Evolutionary conservation across 139 green algal genomes (phyloP), one percentile per base, ranked within the genome.

Genomic region (Trebouxia sp.): DNA sequence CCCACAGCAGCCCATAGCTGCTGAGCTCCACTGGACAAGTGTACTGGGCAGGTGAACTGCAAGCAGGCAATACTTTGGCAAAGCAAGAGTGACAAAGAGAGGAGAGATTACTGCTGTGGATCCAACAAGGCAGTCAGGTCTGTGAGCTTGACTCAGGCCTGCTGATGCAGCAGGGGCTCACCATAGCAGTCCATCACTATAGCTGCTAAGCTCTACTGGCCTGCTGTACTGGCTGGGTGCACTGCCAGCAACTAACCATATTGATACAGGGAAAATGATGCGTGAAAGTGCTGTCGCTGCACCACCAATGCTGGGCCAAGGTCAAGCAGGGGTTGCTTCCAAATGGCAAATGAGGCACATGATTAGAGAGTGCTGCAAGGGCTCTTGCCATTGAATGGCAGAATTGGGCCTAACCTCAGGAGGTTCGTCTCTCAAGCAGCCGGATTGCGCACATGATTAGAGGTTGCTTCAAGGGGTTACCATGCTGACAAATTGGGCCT

Each of bases 111-210:
- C 62, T 72, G 62, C 3, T 35, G 62, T 32, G 65, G 74, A 14
- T 66, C 42, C 12, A 79, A 17, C 30, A 45, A 47, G 28, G 47
- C 37, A 30, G 28, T 66, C 14, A 65, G 47, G 50, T 79, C 74
- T 35, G 74, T 66, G 0, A 79, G 74, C 42, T 65, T 47, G 47
- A 65, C 65, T n/a, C 47, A 45, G 14, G 42, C 47, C 30, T 11
- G n/a, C 48, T 79, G 74, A 10, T 45, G 38, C 3, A 79, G 74
- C 47, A 79, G 32, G n/a, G 43, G 74, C 74, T 38, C 74, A 45
- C 74, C 47, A 79, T 47, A 79, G 20, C n/a, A 79, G 22, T 12
- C 74, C 74, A 37, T 79, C 74, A 8, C 74, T 47, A 65, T 45
- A 79, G 28, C 50, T 42, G n/a, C 32, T 65, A 28, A 79, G 32